Evolutionary conservation across 2,329 filamentous ascomycete species (phyloP).

Genomic region (Aspergillus sp.): DNA sequence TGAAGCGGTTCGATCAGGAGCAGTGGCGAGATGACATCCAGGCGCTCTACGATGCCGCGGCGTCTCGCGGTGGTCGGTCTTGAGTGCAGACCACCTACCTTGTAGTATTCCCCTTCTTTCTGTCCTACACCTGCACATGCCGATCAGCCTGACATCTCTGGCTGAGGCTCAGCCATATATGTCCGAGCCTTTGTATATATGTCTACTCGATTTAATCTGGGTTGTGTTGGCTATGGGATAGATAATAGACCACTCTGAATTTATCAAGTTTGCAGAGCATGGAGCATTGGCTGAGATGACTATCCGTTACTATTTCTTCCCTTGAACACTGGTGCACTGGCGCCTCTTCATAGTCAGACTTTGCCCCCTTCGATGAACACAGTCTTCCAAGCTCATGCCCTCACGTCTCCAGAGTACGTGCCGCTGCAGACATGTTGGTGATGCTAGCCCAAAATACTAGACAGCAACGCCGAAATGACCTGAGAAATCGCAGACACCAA

Average conservation of each 20-base stretch:
- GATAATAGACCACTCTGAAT: neutral
- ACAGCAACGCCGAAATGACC: constrained; percentile 10
- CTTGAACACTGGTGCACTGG: too few species aligned
- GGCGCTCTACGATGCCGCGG: constrained; percentile 58
- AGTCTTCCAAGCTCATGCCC: too few species aligned
- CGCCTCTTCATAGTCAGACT: too few species aligned
- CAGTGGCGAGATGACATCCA: constrained; percentile 63
- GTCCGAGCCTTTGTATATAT: neutral
- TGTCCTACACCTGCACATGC: neutral
- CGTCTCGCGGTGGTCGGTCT: neutral
- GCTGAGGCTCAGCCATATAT: neutral
- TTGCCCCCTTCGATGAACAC: too few species aligned
- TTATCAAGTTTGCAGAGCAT: neutral
- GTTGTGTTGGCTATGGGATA: neutral
- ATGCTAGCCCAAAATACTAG: constrained; percentile 5
- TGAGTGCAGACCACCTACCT: too few species aligned
- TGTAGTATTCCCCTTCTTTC: neutral
- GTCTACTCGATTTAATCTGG: neutral
- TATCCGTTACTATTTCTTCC: too few species aligned
- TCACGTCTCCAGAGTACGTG: too few species aligned
- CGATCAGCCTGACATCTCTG: neutral
- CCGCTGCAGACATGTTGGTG: too few species aligned
- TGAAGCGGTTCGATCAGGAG: constrained; percentile 52
- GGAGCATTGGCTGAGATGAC: too few species aligned
- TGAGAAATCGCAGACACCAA: constrained; percentile 10